Conservation (phyloP, 1,139 yeast genomes). For the Hyphopichia burtonii region DNA sequence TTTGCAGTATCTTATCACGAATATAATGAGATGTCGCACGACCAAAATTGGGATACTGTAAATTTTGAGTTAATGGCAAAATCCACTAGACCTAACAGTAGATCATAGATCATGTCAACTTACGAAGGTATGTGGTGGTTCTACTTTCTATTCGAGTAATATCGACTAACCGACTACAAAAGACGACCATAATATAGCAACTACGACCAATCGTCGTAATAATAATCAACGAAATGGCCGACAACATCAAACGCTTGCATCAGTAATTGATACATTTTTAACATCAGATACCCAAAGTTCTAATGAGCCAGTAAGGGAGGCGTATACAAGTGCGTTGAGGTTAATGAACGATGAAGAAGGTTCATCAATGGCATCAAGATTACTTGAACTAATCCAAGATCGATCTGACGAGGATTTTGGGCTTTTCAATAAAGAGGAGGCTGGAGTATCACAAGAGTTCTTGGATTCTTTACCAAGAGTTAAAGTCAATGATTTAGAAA, state of each 20-base stretch:
- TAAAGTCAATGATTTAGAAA: constrained; percentile 45
- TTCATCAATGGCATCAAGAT: constrained; percentile 26
- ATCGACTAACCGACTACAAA: neutral
- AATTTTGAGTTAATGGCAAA: no score
- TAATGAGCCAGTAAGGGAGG: constrained; percentile 14
- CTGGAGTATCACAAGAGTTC: constrained; percentile 67
- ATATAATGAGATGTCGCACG: no score
- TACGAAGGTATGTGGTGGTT: constrained; percentile 51
- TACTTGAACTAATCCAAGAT: constrained; percentile 18
- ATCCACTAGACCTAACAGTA: no score
- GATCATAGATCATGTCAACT: constrained; percentile 26
- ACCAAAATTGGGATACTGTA: no score
- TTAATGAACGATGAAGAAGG: constrained; percentile 32
- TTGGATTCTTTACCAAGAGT: constrained; percentile 78
- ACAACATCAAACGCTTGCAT: constrained; percentile 35
- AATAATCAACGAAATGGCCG: constrained; percentile 12
- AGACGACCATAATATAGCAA: constrained; percentile 35
- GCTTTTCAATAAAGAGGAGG: neutral
- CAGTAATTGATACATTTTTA: constrained; percentile 37
- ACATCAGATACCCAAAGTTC: constrained; percentile 13
- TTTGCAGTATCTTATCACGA: no score
- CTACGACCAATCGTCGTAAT: neutral
- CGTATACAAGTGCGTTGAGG: constrained; percentile 32
- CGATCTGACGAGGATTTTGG: constrained; percentile 11
- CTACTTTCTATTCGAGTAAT: no score